A percentile compares a stretch with the other conserved stretches of the same genome.
Conservation (phyloP, 2,329 filamentous ascomycete genomes). For the Didymella keratinophila region DNA sequence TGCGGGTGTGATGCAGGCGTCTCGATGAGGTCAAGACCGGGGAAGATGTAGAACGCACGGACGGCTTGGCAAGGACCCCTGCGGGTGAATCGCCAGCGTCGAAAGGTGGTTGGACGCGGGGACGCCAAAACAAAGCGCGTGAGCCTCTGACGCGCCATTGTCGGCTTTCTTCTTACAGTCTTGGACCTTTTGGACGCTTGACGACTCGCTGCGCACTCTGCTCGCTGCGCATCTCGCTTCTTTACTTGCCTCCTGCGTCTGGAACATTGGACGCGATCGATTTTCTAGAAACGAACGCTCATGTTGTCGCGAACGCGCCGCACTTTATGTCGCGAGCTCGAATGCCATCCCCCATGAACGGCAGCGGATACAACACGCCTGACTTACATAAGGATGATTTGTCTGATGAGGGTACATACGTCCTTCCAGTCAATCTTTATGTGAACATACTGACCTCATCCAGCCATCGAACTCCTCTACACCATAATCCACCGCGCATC, state of each 20-base stretch:
- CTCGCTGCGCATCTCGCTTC: background rate
- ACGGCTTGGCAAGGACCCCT: constrained; percentile 15
- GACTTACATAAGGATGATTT: constrained; percentile 50
- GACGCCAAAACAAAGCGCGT: constrained; percentile 22
- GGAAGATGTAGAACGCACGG: constrained; percentile 17
- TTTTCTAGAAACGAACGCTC: constrained; percentile 27
- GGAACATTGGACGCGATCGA: constrained; percentile 11
- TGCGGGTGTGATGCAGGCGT: constrained; percentile 11
- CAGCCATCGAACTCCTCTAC: constrained; percentile 81
- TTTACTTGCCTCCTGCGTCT: constrained; percentile 3
- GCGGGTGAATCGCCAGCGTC: constrained; percentile 4
- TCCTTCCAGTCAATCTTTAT: background rate
- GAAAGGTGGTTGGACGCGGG: constrained; percentile 13
- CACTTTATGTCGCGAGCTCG: constrained; percentile 48
- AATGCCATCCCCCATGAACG: constrained; percentile 54
- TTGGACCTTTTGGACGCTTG: constrained; percentile 26
- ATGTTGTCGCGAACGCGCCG: constrained; percentile 54
- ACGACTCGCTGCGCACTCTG: constrained; percentile 13
- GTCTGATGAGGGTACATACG: constrained; percentile 46
- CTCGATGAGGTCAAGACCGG: constrained; percentile 21
- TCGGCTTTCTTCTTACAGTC: constrained; percentile 3
- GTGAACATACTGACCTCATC: constrained; percentile 17
- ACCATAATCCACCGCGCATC: constrained; percentile 78
- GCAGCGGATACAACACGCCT: constrained; percentile 48
- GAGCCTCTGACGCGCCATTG: constrained; percentile 6